Evolutionary conservation across 2,329 filamentous ascomycete genomes (phyloP).

Genomic region (Sclerotinia minor): DNA sequence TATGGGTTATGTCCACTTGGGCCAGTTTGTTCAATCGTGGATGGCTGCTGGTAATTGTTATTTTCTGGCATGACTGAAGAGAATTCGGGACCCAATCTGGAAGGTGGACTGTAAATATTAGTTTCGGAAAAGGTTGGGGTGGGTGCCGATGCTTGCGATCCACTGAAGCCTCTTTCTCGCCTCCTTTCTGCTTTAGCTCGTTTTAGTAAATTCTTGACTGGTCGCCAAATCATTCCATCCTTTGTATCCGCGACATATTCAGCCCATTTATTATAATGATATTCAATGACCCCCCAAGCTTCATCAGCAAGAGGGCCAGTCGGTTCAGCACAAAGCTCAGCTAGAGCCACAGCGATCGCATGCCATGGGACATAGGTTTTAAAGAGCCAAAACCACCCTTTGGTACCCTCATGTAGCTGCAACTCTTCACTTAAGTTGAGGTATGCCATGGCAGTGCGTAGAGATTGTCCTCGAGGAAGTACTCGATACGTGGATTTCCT

Average conservation of each 20-base stretch:
- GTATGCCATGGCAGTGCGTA: conserved; percentile 50
- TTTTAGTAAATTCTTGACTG: conserved; percentile 54
- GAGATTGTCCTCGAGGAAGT: conserved; percentile 25
- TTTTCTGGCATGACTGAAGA: background rate
- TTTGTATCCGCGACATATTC: conserved; percentile 51
- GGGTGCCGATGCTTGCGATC: conserved; percentile 1
- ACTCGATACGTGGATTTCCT: conserved; percentile 3
- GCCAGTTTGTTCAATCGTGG: background rate
- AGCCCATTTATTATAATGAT: conserved; percentile 47
- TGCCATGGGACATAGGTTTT: conserved; percentile 57
- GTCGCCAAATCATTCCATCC: conserved; percentile 54
- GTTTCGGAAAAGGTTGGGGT: background rate
- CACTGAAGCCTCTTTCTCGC: conserved; percentile 20
- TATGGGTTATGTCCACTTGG: conserved; percentile 16
- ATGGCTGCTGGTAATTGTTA: background rate
- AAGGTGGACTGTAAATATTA: background rate
- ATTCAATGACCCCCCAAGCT: conserved; percentile 53
- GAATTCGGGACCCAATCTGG: background rate
- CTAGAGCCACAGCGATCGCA: conserved; percentile 53
- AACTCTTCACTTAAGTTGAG: conserved; percentile 20
- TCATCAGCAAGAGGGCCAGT: conserved; percentile 30
- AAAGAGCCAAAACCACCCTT: conserved; percentile 51
- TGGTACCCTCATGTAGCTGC: conserved; percentile 33
- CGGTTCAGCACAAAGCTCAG: conserved; percentile 53
- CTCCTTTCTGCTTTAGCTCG: conserved; percentile 48